These are phyloP conservation scores for Hibiscus trionum DNA, from an alignment of 345 rosid species.

Conservation along the genomic window DNA sequence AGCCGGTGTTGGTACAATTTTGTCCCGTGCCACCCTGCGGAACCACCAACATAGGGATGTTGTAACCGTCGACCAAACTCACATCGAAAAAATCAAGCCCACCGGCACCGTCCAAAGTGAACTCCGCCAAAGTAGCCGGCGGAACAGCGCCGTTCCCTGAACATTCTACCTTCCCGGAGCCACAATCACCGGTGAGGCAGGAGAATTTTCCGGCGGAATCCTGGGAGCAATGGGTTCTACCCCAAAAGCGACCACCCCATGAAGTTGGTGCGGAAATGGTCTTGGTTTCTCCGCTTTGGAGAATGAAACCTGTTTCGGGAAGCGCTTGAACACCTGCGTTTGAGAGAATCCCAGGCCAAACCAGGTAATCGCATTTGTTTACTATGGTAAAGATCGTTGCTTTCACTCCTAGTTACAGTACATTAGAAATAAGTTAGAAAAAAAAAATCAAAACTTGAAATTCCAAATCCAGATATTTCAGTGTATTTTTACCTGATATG, in stretches of 20 bases:
- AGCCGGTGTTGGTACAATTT: slow-evolving; percentile 70
- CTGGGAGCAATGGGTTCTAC: slow-evolving; percentile 59
- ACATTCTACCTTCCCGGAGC: slow-evolving; percentile 69
- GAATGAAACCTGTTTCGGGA: slow-evolving; percentile 73
- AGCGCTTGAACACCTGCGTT: slow-evolving; percentile 64
- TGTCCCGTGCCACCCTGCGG: slow-evolving; percentile 73
- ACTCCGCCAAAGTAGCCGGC: slow-evolving; percentile 81
- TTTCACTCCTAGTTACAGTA: slow-evolving; percentile 21
- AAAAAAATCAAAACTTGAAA: neutral
- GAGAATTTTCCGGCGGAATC: slow-evolving; percentile 62
- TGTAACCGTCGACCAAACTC: slow-evolving; percentile 93
- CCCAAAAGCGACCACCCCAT: slow-evolving; percentile 98
- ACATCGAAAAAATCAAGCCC: slow-evolving; percentile 78
- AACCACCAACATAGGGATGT: slow-evolving; percentile 67
- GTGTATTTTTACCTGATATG: neutral
- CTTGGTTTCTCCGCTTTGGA: slow-evolving; percentile 52
- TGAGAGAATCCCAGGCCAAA: slow-evolving; percentile 87
- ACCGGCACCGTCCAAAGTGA: slow-evolving; percentile 66
- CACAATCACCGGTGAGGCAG: slow-evolving; percentile 82
- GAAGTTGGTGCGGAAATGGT: slow-evolving; percentile 55
- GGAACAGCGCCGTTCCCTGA: slow-evolving; percentile 68
- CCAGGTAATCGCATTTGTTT: slow-evolving; percentile 68
- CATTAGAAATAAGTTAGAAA: too few relatives aligned
- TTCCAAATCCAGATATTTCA: neutral
- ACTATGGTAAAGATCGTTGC: slow-evolving; percentile 56